These are phyloP conservation scores for Xylaria sp. DNA, from an alignment of 2,329 filamentous ascomycete genomes.

Conservation along the genomic window DNA sequence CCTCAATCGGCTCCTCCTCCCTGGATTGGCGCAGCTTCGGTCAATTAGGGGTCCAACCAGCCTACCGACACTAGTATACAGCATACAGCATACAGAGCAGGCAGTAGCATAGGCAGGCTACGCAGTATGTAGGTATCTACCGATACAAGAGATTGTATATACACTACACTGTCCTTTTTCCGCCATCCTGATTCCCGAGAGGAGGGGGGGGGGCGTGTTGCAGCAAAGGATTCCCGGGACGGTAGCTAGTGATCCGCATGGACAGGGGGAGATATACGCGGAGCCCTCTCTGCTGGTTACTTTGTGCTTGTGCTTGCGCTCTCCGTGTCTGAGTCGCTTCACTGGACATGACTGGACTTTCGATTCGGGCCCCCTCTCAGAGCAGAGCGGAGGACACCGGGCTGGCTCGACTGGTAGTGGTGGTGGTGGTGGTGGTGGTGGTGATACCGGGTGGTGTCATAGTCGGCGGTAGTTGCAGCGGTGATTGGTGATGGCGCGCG, in stretches of 20 bases:
- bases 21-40: conserved; percentile 20
- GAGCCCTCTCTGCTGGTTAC: neutral
- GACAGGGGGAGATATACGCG: neutral
- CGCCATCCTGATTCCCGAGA: conserved; percentile 18
- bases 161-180: neutral
- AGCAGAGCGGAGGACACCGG: conserved; percentile 3
- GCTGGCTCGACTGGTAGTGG: neutral
- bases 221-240: conserved; percentile 37
- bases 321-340: conserved; percentile 16
- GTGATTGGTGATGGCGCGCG: conserved; percentile 23
- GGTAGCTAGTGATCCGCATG: conserved; percentile 28
- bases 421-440: conserved; percentile 3
- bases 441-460: conserved; percentile 16
- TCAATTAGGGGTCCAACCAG: conserved; percentile 29
- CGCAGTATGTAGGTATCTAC: neutral
- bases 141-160: neutral
- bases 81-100: neutral
- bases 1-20: conserved; percentile 18
- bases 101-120: neutral
- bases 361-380: neutral
- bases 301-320: neutral
- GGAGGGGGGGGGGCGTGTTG: conserved; percentile 25
- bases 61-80: neutral
- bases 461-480: conserved; percentile 9
- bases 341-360: neutral